Evolutionary conservation across 2,329 filamentous ascomycete genomes (phyloP), one percentile per base, ranked within the genome.

Genomic region (Claviceps quebecensis): DNA sequence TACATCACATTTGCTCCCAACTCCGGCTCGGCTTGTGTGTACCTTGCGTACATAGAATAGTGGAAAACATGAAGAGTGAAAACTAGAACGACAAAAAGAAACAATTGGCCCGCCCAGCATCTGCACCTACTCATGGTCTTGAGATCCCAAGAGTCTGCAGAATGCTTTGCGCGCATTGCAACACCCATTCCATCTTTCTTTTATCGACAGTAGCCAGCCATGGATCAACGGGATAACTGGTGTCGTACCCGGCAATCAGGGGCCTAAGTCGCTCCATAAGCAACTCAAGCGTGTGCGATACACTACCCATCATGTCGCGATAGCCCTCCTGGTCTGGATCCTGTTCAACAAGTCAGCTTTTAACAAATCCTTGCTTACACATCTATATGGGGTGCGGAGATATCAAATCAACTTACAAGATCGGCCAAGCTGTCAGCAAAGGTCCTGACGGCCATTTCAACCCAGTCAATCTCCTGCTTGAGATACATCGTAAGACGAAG

Each of bases 401-500:
- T 34, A n/a, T 36, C 22, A 34, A 14, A 19, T 45, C 41, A 45
- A 73, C 77, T 66, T 69, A 81, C 78, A 65, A 76, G 70, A 52
- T 65, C 68, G 3, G 69, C 64, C 11, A 78, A 60, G 47, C 69
- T 70, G 50, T 69, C 67, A 52, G 72, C 69, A 56, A 83, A 74
- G 29, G 73, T 69, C 41, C 71, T 66, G n/a, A 84, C 67, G 40
- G 81, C 74, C 58, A 75, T 71, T 60, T 83, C 79, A 41, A 83
- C 70, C 77, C 80, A 81, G 22, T 68, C 69, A 50, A 83, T 66
- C 62, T 79, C 79, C 59, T 78, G 72, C 47, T 73, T 69, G 49
- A 83, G 65, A 45, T 72, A 67, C 11, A 71, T 67, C 41, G 74
- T 75, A 4, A 71, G 68, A 52, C 73, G 72, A 45, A 85, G 66